These are phyloP conservation scores for Clonostachys solani DNA, from an alignment of 2,329 filamentous ascomycete species.

Conservation along the genomic window DNA sequence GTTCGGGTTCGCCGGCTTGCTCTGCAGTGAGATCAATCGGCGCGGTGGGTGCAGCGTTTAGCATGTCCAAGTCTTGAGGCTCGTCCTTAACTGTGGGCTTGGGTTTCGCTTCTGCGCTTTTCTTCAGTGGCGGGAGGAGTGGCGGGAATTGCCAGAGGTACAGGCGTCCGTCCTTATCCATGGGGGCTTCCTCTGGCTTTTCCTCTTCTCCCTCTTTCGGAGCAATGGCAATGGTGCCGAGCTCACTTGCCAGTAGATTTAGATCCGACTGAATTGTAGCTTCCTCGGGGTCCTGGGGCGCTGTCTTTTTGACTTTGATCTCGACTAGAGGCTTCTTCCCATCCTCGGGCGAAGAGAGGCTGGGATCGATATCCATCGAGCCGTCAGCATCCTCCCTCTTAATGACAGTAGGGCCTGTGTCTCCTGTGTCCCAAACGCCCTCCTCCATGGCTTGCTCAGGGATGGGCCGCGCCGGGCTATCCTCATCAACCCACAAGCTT, in stretches of 20 bases:
- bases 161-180: constrained; percentile 48
- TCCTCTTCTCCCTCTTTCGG: constrained; percentile 18
- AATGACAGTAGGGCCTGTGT: constrained; percentile 5
- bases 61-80: constrained; percentile 28
- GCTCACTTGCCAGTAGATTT: constrained; percentile 34
- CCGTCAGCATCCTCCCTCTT: constrained; percentile 7
- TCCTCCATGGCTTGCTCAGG: constrained; percentile 25
- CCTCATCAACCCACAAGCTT: constrained; percentile 38
- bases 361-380: constrained; percentile 6
- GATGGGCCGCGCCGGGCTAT: constrained; percentile 11
- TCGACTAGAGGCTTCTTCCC: constrained; percentile 18
- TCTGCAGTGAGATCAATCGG: constrained; percentile 38
- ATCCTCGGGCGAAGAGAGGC: background rate
- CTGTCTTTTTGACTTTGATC: constrained; percentile 12
- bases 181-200: constrained; percentile 12
- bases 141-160: constrained; percentile 65
- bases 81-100: constrained; percentile 34
- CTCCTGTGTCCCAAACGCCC: constrained; percentile 37
- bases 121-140: constrained; percentile 51
- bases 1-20: constrained; percentile 12
- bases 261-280: constrained; percentile 31
- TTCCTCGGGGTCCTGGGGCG: constrained; percentile 29
- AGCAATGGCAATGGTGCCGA: constrained; percentile 29
- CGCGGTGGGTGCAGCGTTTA: constrained; percentile 19
- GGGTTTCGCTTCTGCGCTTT: constrained; percentile 10